Evolutionary conservation across 768 basidiomycete genomes (phyloP).

Genomic region (Rhizopogon vesiculosus): DNA sequence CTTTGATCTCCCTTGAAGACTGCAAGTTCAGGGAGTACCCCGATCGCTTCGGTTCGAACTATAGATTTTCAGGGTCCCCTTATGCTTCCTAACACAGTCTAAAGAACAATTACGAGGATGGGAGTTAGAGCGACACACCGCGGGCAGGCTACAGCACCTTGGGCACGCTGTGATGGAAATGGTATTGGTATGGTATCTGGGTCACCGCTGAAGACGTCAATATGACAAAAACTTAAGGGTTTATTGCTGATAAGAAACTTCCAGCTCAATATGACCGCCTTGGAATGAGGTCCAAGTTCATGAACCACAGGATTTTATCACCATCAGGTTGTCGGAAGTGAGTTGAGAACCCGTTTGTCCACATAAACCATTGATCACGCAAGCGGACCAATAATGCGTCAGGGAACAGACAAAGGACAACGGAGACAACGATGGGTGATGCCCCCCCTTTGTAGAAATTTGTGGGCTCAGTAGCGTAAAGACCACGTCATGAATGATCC

Average conservation of each 20-base stretch:
- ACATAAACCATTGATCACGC: not conserved
- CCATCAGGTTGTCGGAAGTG: not conserved
- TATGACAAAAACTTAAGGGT: not conserved
- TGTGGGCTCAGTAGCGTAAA: not conserved
- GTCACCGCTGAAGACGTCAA: not conserved
- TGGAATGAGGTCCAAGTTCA: not conserved
- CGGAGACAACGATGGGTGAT: not conserved
- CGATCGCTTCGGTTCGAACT: not conserved
- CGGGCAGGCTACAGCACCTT: not conserved
- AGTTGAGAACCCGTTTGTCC: not conserved
- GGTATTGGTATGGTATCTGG: not conserved
- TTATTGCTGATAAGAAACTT: no score
- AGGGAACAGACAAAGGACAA: not conserved
- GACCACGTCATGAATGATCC: not conserved
- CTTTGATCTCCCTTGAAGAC: not conserved
- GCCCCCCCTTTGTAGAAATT: not conserved
- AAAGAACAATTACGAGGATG: not conserved
- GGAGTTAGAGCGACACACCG: not conserved
- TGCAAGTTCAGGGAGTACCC: not conserved
- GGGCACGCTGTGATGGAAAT: not conserved
- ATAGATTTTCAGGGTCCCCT: conserved; percentile 1
- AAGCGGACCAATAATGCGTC: not conserved
- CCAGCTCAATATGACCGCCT: not conserved
- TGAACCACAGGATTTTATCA: not conserved
- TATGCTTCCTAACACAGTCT: not conserved